A percentile compares a stretch with the other conserved stretches of the same genome.
Conservation (phyloP, 2,329 filamentous ascomycete species). For the Leptographium lundbergii region DNA sequence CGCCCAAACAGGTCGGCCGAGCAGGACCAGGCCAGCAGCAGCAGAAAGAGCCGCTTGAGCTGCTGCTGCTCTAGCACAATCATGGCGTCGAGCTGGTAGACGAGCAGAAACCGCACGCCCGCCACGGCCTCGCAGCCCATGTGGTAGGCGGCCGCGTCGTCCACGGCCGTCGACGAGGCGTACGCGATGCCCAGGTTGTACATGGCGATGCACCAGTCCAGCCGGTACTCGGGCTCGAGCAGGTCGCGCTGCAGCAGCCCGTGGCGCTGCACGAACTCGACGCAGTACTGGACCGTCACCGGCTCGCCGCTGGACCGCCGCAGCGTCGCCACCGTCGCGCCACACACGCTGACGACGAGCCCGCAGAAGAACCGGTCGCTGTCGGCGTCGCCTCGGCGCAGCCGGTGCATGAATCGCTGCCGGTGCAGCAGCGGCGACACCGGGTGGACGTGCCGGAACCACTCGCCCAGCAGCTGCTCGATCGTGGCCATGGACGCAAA, state of each 20-base stretch:
- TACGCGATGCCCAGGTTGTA: conserved; percentile 21
- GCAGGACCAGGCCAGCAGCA: conserved; percentile 17
- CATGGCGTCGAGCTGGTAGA: conserved; percentile 15
- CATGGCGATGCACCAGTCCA: conserved; percentile 24
- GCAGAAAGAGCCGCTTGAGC: conserved; percentile 22
- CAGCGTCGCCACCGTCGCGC: conserved; percentile 21
- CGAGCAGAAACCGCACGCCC: conserved; percentile 18
- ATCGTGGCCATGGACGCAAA: conserved; percentile 9
- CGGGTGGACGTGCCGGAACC: conserved; percentile 24
- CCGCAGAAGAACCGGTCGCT: conserved; percentile 18
- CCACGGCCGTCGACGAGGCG: conserved; percentile 6
- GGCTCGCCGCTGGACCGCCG: conserved; percentile 15
- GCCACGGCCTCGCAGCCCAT: conserved; percentile 15
- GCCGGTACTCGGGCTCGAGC: conserved; percentile 12
- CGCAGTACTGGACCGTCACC: conserved; percentile 16
- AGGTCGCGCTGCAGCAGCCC: conserved; percentile 13
- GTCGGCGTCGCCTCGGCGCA: conserved; percentile 15
- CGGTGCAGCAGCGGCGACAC: conserved; percentile 21
- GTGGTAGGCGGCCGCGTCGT: conserved; percentile 8
- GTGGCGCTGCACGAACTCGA: conserved; percentile 18
- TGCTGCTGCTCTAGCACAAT: conserved; percentile 18
- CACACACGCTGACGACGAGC: conserved; percentile 22
- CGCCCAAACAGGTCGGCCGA: neutral
- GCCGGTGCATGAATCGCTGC: conserved; percentile 17
- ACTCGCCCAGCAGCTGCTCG: conserved; percentile 17